Evolutionary conservation across 1,284 basidiomycete species (phyloP), one percentile per base, ranked within the genome.

Genomic region (Microbotryum violaceum): DNA sequence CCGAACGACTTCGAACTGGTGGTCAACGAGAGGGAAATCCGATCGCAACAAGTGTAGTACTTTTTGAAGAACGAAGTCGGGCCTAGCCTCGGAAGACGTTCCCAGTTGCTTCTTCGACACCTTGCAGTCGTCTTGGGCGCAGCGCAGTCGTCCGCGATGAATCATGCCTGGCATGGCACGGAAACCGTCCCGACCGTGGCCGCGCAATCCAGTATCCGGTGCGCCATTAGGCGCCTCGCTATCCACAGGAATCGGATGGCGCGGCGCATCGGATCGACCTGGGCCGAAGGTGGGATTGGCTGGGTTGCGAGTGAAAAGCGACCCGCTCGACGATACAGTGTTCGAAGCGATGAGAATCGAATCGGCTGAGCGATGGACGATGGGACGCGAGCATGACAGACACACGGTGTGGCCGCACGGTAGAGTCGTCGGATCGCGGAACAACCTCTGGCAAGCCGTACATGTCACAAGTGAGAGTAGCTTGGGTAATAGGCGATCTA

Each of bases 391-490:
- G 58, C 70, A 72, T 14, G 45, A 52, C n/a, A 65, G 42, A 51
- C 82, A 84, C 54, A 83, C 68, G 27, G 82, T 79, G 65, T 84
- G 83, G 4, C 83, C 83, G 63, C 83, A 84, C 33, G 76, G 76
- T 49, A 84, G 77, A 0, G 82, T 83, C 12, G 79, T 77, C 0
- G 83, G 82, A 2, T 76, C 73, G 33, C 70, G 58, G 29, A 82
- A 75, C 49, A 75, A 56, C 16, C 71, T 49, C 7, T 70, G 71
- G 60, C 82, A 82, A 54, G 77, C 72, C 0, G 78, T 76, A 68
- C 82, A 81, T 49, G 67, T 64, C 58, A 81, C 68, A 29, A 78
- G 51, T 46, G 75, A 60, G 50, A 75, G 57, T 25, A 75, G 58
- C 16, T 44, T 45, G 4, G 54, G 59, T 8, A 64, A n/a, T 56